These are phyloP conservation scores for Cystobasidium tubakii DNA, from an alignment of 768 basidiomycete genomes.

Conservation along the genomic window DNA sequence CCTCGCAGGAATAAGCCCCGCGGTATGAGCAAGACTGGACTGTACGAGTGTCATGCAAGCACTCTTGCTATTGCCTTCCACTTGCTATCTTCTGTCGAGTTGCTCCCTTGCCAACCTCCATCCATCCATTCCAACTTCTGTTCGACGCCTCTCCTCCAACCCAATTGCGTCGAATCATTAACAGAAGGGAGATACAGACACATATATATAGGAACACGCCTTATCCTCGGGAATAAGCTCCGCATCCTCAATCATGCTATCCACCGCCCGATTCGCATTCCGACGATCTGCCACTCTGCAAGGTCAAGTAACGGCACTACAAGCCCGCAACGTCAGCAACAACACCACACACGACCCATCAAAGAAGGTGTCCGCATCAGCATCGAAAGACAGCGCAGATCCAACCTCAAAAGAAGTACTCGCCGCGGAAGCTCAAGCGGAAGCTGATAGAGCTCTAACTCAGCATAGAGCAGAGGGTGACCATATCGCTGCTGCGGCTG, in stretches of 20 bases:
- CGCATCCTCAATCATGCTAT: neutral
- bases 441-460: conserved; percentile 20
- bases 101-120: no score
- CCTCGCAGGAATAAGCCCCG: no score
- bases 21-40: no score
- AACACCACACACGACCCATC: neutral
- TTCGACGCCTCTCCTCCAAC: no score
- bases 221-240: no score
- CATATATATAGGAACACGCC: no score
- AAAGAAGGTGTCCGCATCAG: neutral
- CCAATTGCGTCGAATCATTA: no score
- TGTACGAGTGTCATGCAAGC: no score
- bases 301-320: neutral
- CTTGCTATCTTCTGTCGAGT: no score
- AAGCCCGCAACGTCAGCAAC: neutral
- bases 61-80: no score
- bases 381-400: neutral
- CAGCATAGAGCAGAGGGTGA: conserved; percentile 22
- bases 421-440: neutral
- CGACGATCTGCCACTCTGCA: neutral
- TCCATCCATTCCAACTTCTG: no score
- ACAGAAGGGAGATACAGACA: no score
- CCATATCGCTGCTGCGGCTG: neutral
- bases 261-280: neutral
- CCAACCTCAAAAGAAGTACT: conserved; percentile 17